phyloP scores from a whole-genome alignment of 306 rosid species.

The Corylus heterophylla region DNA sequence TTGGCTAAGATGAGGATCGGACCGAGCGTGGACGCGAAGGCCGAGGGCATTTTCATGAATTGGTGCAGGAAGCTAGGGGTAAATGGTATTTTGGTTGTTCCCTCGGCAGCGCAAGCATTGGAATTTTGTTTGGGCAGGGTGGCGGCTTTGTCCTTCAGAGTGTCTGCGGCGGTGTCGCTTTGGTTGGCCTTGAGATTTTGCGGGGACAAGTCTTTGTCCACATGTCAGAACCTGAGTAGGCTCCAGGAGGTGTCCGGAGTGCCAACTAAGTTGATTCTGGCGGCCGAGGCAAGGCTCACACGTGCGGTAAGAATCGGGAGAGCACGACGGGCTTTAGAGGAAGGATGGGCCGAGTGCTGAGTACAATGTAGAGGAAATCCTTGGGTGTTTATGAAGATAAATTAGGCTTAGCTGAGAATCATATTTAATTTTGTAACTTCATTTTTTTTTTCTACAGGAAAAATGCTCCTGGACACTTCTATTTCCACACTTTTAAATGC shows the following conservation, averaged over 20 bases:
- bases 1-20: background rate
- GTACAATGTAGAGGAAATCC: background rate
- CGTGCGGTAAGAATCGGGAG: conserved; percentile 25
- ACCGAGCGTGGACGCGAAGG: conserved; percentile 8
- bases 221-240: conserved; percentile 38
- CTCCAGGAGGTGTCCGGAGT: conserved; percentile 50
- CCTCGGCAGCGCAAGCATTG: conserved; percentile 20
- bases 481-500: too few relatives aligned
- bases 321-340: conserved; percentile 29
- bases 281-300: conserved; percentile 44
- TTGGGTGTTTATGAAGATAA: background rate
- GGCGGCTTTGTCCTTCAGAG: conserved; percentile 42
- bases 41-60: conserved; percentile 21
- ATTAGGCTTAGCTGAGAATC: background rate
- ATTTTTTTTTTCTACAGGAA: too few relatives aligned
- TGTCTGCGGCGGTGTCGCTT: conserved; percentile 63
- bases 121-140: conserved; percentile 23
- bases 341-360: conserved; percentile 58
- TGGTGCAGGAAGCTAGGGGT: conserved; percentile 31
- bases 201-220: conserved; percentile 23
- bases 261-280: conserved; percentile 56
- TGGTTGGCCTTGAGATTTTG: conserved; percentile 56
- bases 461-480: too few relatives aligned
- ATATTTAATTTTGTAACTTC: too few relatives aligned
- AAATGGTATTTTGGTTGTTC: conserved; percentile 3